Base-by-base conservation (phyloP, 2,329 filamentous ascomycete genomes). In the Aureobasidium sp. region DNA sequence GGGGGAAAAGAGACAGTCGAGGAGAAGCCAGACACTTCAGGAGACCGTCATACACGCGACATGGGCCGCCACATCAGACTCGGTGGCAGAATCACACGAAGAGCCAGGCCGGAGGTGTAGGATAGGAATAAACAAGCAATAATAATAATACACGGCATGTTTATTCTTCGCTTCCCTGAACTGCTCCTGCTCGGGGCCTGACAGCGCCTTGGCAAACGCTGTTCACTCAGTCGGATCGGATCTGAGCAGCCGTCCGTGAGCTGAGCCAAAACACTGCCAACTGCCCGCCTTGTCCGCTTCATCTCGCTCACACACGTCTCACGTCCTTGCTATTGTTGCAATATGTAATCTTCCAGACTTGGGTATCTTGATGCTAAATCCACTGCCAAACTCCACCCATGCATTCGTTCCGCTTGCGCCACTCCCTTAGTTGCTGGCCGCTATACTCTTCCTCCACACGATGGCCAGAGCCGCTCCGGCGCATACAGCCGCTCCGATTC, bases 401-500 rank as follows among this genome's bases (percentile, higher is more conserved):
- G 47, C 57, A 38, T 33, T 33, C n/a, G 29, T 35, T 31, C 27
- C 17, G 23, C 29, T 21, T 45, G 29, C 11, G 9, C 46, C n/a
- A 19, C 27, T 25, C 5, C 40, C 25, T 35, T 27, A 60, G 37
- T 60, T 60, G 46, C 45, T 43, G 9, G 47, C 46, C 19, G 46
- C 29, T 21, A 40, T 23, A 8, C 42, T 58, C 40, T 54, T 75
- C 69, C 79, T 81, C 83, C 83, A 86, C 42, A 86, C 81, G 68
- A 83, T 80, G 9, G 81, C 77, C 9, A 81, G 79, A 10, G 82
- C 83, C 6, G 79, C 81, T 13, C 78, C 80, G 13, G 81, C 83
- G 65, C 81, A 83, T 42, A 83, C 77, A 8, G 81, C 78, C 7
- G 90, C 92, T 0, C 89, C 90, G 4, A 95, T 76, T 2, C 90